Conservation (phyloP, 2,329 filamentous ascomycete genomes). For the Fusarium odoratissimum region DNA sequence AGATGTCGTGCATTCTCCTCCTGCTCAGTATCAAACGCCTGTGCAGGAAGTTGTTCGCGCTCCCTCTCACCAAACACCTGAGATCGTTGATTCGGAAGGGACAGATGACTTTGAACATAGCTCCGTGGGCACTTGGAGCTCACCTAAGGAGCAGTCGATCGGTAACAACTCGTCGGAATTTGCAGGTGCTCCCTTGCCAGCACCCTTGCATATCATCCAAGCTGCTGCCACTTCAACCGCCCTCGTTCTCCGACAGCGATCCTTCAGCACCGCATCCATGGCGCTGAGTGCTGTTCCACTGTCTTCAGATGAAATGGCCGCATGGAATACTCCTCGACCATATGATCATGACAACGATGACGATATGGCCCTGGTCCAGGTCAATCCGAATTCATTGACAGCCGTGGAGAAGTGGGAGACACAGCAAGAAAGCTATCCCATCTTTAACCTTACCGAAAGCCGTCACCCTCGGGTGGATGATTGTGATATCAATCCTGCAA, state of each 20-base stretch:
- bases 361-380: background rate
- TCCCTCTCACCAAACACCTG: background rate
- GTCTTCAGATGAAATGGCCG: background rate
- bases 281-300: constrained; percentile 19
- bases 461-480: constrained; percentile 6
- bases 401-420: constrained; percentile 8
- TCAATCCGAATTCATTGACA: background rate
- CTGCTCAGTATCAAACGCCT: background rate
- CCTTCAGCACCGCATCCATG: constrained; percentile 14
- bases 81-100: background rate
- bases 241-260: background rate
- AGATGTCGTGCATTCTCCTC: background rate
- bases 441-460: background rate
- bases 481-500: constrained; percentile 53
- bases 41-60: background rate
- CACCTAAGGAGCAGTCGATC: background rate
- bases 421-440: background rate
- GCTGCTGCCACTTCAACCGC: background rate
- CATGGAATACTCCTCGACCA: background rate
- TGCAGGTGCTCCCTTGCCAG: constrained; percentile 24
- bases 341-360: background rate
- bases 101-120: background rate
- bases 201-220: constrained; percentile 39
- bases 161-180: background rate
- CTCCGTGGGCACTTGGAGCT: constrained; percentile 17